These are phyloP conservation scores for Chlorophyllum brunneum DNA, from an alignment of 768 basidiomycete species.

Conservation along the genomic window DNA sequence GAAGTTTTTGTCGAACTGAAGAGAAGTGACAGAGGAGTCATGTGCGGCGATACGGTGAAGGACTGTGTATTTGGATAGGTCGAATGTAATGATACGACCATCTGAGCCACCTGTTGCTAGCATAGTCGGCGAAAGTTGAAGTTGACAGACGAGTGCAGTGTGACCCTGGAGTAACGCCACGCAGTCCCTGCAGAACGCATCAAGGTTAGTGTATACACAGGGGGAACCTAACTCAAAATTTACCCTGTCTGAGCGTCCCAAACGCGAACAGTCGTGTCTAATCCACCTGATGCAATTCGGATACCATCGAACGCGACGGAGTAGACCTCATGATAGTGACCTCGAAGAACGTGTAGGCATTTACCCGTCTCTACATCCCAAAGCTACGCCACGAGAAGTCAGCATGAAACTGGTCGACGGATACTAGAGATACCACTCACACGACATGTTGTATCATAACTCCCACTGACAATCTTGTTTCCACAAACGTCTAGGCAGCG, in stretches of 20 bases:
- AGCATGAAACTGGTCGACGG: not conserved
- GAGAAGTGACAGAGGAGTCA: slow-evolving; percentile 79
- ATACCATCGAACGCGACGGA: slow-evolving; percentile 87
- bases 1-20: slow-evolving; percentile 83
- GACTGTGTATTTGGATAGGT: slow-evolving; percentile 33
- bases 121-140: slow-evolving; percentile 67
- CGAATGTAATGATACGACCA: slow-evolving; percentile 58
- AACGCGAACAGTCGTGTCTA: slow-evolving; percentile 90
- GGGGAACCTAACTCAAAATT: slow-evolving; percentile 20
- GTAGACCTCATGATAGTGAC: slow-evolving; percentile 89
- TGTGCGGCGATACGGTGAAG: slow-evolving; percentile 80
- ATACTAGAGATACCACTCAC: slow-evolving; percentile 36
- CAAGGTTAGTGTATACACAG: not conserved
- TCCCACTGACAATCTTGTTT: slow-evolving; percentile 81
- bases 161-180: slow-evolving; percentile 86
- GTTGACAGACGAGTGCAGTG: slow-evolving; percentile 87
- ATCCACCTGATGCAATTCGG: slow-evolving; percentile 77
- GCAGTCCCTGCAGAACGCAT: slow-evolving; percentile 53
- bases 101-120: slow-evolving; percentile 87
- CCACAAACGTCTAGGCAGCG: slow-evolving; percentile 88
- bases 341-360: slow-evolving; percentile 76
- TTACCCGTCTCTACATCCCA: slow-evolving; percentile 91
- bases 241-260: slow-evolving; percentile 90
- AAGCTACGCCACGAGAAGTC: slow-evolving; percentile 39
- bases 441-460: slow-evolving; percentile 87